phyloP scores from a whole-genome alignment of 2,329 filamentous ascomycete species.

The Pyricularia sp. region DNA sequence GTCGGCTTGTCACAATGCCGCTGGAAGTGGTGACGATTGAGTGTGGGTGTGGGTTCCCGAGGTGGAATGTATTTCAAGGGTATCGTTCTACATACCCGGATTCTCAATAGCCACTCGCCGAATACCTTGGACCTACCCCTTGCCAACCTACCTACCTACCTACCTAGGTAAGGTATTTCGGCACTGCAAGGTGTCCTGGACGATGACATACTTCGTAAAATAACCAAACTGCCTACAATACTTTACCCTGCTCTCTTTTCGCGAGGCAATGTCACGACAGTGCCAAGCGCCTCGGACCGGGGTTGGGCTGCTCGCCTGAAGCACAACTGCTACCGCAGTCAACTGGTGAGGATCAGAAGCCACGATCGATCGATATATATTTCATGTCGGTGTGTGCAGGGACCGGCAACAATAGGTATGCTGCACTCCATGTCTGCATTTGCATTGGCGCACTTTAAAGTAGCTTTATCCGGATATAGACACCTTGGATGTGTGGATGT shows the following conservation, averaged over 20 bases:
- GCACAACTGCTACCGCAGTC: not conserved
- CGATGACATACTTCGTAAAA: not conserved
- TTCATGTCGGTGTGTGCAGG: not conserved
- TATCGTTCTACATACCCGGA: not conserved
- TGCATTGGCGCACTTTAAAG: not conserved
- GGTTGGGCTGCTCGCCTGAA: not conserved
- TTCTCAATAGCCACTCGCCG: not conserved
- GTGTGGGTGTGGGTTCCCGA: not conserved
- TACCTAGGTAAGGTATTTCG: too few species aligned
- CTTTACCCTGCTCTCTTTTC: not conserved
- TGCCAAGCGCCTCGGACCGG: not conserved
- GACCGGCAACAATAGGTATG: not conserved
- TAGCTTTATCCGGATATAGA: not conserved
- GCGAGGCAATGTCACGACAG: not conserved
- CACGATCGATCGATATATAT: not conserved
- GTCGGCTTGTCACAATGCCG: not conserved
- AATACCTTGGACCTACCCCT: not conserved
- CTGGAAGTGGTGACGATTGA: not conserved
- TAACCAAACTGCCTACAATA: not conserved
- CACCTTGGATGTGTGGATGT: not conserved
- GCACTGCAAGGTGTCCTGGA: not conserved
- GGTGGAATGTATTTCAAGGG: too few species aligned
- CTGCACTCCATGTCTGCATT: not conserved
- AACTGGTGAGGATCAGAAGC: not conserved
- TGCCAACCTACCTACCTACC: too few species aligned